phyloP scores from a whole-genome alignment of 2,329 filamentous ascomycete species.

The Cladosporium sp. region DNA sequence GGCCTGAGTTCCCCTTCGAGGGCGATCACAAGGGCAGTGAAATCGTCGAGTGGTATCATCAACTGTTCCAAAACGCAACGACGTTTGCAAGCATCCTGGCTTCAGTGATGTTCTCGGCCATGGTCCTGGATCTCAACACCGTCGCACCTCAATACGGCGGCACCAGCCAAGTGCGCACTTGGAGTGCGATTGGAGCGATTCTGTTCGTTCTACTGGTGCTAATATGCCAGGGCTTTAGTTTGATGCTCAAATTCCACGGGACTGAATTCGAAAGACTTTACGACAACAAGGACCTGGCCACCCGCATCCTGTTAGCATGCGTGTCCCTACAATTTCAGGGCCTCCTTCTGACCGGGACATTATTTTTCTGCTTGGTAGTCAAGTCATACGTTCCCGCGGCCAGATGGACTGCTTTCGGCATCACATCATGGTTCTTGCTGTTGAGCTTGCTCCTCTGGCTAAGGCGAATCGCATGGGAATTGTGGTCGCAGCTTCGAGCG shows the following conservation, averaged over 20 bases:
- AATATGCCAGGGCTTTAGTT: not conserved
- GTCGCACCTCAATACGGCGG: not conserved
- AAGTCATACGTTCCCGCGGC: not conserved
- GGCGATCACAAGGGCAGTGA: not conserved
- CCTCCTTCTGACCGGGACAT: not conserved
- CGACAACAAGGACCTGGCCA: not conserved
- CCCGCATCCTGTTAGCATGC: not conserved
- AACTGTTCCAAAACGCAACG: conserved; percentile 1
- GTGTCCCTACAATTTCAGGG: not conserved
- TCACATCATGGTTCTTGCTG: not conserved
- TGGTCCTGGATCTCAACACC: not conserved
- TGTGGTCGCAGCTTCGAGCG: not conserved
- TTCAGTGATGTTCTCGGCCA: conserved; percentile 6
- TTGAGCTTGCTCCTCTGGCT: not conserved
- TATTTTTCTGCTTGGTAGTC: conserved; percentile 10
- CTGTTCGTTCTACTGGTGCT: conserved; percentile 1
- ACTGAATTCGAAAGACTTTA: not conserved
- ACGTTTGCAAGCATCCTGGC: conserved; percentile 4
- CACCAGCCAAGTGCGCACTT: not conserved
- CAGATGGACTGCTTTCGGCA: not conserved
- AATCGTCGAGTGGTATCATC: conserved; percentile 4
- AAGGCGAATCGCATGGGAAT: not conserved
- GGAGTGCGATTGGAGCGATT: not conserved
- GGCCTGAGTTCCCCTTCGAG: too few relatives aligned
- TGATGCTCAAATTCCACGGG: not conserved